phyloP scores from a whole-genome alignment of 768 basidiomycete genomes.

The Leccinum variicolor region DNA sequence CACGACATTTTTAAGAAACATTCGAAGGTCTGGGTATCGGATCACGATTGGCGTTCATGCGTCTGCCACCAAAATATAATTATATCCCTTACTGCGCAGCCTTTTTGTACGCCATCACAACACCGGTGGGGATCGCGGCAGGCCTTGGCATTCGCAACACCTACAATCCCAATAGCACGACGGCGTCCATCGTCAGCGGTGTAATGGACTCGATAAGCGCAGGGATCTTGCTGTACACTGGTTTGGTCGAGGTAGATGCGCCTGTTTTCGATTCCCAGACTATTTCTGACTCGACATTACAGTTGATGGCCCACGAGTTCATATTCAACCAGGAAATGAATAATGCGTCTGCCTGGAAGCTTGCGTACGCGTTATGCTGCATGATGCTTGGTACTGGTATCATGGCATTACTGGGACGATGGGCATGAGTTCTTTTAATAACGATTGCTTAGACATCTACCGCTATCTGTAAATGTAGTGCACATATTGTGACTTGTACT shows the following conservation, averaged over 20 bases:
- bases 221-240: constrained; percentile 87
- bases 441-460: not conserved
- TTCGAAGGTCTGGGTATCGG: constrained; percentile 96
- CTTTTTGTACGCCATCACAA: constrained; percentile 68
- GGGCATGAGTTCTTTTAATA: constrained; percentile 59
- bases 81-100: constrained; percentile 61
- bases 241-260: constrained; percentile 67
- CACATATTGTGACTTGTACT: not conserved
- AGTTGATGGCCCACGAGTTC: constrained; percentile 94
- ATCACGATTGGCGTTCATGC: constrained; percentile 78
- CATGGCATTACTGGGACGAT: constrained; percentile 89
- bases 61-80: constrained; percentile 50
- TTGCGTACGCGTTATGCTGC: constrained; percentile 68
- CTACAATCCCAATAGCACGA: constrained; percentile 79
- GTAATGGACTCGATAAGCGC: constrained; percentile 81
- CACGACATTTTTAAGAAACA: constrained; percentile 51
- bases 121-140: constrained; percentile 84
- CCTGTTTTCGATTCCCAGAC: not conserved
- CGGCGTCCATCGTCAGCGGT: constrained; percentile 80
- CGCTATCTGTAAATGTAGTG: not conserved
- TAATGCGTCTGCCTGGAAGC: constrained; percentile 55
- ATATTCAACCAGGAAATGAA: constrained; percentile 87
- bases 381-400: constrained; percentile 81
- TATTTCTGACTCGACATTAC: constrained; percentile 3
- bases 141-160: constrained; percentile 73